Evolutionary conservation across 1,139 yeast species (phyloP).

Genomic region (Candida sojae): DNA sequence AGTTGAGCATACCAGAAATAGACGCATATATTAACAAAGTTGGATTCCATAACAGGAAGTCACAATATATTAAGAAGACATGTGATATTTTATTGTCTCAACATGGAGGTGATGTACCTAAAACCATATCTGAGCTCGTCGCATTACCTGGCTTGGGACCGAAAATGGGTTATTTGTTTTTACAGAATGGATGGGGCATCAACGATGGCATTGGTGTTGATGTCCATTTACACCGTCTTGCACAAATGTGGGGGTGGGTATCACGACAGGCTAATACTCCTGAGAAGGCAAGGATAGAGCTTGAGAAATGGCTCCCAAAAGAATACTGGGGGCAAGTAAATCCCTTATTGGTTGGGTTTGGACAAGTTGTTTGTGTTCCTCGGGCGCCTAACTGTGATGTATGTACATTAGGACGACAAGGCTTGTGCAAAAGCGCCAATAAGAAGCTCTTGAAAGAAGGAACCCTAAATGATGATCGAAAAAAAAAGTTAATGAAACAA

Average conservation of each 20-base stretch:
- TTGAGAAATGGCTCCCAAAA: constrained; percentile 75
- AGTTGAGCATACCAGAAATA: constrained; percentile 55
- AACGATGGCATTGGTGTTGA: constrained; percentile 90
- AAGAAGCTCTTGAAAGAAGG: constrained; percentile 35
- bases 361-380: constrained; percentile 84
- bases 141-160: constrained; percentile 93
- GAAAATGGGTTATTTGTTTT: constrained; percentile 83
- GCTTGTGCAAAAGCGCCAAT: constrained; percentile 56
- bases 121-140: constrained; percentile 63
- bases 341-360: constrained; percentile 88
- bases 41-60: constrained; percentile 85
- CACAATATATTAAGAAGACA: constrained; percentile 65
- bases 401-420: constrained; percentile 58
- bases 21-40: constrained; percentile 74
- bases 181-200: constrained; percentile 81
- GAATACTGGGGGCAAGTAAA: constrained; percentile 82
- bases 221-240: constrained; percentile 83
- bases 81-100: constrained; percentile 53
- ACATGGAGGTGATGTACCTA: constrained; percentile 69
- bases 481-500: constrained; percentile 31
- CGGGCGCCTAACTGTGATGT: constrained; percentile 70
- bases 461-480: constrained; percentile 31
- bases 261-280: constrained; percentile 57
- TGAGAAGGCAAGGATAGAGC: constrained; percentile 67
- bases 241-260: constrained; percentile 86